These are phyloP conservation scores for Euphorbia corollata DNA, from an alignment of 441 rosid species.

Conservation along the genomic window DNA sequence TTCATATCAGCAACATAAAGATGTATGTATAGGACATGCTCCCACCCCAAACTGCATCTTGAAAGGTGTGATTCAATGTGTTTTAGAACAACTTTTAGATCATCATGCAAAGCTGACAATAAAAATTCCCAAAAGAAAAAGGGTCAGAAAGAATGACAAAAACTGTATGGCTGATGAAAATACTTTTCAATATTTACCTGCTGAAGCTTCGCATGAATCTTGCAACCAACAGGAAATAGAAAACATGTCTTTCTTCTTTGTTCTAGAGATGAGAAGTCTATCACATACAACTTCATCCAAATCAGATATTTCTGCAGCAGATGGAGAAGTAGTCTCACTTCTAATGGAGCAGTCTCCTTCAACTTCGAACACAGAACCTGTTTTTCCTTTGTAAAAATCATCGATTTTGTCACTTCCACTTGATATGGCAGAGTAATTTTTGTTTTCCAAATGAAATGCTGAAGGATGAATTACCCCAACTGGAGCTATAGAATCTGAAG, in stretches of 20 bases:
- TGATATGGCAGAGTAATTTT: conserved; percentile 29
- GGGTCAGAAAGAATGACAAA: conserved; percentile 15
- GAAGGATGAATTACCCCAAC: conserved; percentile 84
- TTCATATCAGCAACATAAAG: conserved; percentile 80
- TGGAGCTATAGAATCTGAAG: conserved; percentile 83
- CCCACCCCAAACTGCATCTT: conserved; percentile 56
- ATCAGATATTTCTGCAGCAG: conserved; percentile 29
- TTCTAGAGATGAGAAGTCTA: conserved; percentile 42
- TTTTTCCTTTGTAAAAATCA: conserved; percentile 27
- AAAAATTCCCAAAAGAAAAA: neutral
- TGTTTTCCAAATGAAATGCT: conserved; percentile 64
- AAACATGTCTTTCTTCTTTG: conserved; percentile 44
- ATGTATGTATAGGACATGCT: conserved; percentile 73
- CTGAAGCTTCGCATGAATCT: conserved; percentile 35
- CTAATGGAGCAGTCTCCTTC: conserved; percentile 38
- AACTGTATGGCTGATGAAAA: conserved; percentile 3
- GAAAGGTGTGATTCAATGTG: conserved; percentile 57
- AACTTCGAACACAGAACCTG: conserved; percentile 52
- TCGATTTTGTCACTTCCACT: conserved; percentile 17
- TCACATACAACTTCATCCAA: conserved; percentile 32
- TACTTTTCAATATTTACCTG: conserved; percentile 36
- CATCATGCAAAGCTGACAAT: conserved; percentile 60
- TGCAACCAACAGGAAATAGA: conserved; percentile 84
- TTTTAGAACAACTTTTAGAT: conserved; percentile 48
- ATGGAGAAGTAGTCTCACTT: conserved; percentile 27